Conservation (phyloP, 345 rosid species). For the Murraya koenigii region DNA sequence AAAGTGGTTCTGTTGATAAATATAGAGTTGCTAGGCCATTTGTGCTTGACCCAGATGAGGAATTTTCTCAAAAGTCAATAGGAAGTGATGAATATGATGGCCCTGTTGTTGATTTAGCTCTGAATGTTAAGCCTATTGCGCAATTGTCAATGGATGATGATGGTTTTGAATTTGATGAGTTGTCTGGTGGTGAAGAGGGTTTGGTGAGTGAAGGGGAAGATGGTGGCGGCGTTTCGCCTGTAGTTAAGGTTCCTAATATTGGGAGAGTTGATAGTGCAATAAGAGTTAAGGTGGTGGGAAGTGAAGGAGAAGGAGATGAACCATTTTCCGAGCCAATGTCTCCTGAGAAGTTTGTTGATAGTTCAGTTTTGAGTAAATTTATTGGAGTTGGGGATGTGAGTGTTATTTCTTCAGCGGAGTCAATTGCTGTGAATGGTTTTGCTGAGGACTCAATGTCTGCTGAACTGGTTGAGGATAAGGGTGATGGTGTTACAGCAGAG, state of each 20-base stretch:
- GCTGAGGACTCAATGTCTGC: slow-evolving; percentile 19
- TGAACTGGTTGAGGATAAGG: slow-evolving; percentile 14
- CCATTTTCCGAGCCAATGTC: not conserved
- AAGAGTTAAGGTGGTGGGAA: slow-evolving; percentile 18
- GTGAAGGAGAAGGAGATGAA: slow-evolving; percentile 23
- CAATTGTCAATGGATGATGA: slow-evolving; percentile 66
- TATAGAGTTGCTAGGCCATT: slow-evolving; percentile 23
- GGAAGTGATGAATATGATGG: slow-evolving; percentile 24
- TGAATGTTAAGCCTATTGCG: slow-evolving; percentile 51
- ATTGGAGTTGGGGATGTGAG: not conserved
- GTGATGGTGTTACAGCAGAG: not conserved
- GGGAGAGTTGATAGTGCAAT: slow-evolving; percentile 25
- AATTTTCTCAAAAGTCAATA: slow-evolving; percentile 21
- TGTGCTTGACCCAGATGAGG: slow-evolving; percentile 37
- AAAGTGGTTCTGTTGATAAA: slow-evolving; percentile 17
- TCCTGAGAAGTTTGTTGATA: not conserved
- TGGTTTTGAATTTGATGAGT: slow-evolving; percentile 27
- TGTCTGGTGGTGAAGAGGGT: slow-evolving; percentile 36
- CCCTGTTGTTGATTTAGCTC: slow-evolving; percentile 18
- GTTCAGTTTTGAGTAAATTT: slow-evolving; percentile 6
- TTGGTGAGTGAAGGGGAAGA: slow-evolving; percentile 30
- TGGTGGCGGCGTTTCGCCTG: slow-evolving; percentile 17
- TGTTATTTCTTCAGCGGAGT: slow-evolving; percentile 17
- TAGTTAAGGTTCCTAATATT: slow-evolving; percentile 28
- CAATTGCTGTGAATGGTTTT: slow-evolving; percentile 5